A percentile compares a stretch with the other conserved stretches of the same genome.
phyloP scores from a whole-genome alignment of 2,329 filamentous ascomycete species.

The Trichoderma hamatum region DNA sequence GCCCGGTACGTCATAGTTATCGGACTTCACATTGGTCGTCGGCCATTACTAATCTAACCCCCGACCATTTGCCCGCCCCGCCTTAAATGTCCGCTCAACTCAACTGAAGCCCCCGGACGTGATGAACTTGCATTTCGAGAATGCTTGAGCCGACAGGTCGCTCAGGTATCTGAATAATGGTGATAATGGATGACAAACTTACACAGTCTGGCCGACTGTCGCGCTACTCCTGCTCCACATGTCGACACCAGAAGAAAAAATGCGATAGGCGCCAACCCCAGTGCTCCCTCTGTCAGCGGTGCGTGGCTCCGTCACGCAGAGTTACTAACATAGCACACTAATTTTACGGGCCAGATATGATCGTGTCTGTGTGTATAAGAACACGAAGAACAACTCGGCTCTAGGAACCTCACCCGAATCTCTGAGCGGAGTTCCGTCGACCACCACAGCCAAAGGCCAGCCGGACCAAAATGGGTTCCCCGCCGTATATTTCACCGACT shows the following conservation, averaged over 20 bases:
- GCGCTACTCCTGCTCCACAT: slow-evolving; percentile 3
- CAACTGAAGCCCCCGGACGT: no score
- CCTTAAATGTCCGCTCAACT: slow-evolving; percentile 2
- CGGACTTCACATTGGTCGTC: not conserved
- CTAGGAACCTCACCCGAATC: not conserved
- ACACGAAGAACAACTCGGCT: not conserved
- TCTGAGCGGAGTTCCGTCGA: not conserved
- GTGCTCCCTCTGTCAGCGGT: slow-evolving; percentile 4
- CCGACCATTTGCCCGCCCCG: not conserved
- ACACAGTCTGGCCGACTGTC: not conserved
- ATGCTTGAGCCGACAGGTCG: not conserved
- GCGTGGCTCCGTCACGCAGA: not conserved
- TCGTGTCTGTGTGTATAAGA: not conserved
- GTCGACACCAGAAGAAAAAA: slow-evolving; percentile 5
- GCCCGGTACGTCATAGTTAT: not conserved
- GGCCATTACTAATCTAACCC: not conserved
- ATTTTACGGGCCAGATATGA: not conserved
- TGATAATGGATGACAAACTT: not conserved
- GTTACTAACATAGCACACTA: not conserved
- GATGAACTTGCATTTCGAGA: not conserved
- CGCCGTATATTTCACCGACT: slow-evolving; percentile 1
- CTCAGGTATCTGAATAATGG: not conserved
- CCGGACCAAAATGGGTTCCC: not conserved
- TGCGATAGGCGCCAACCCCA: slow-evolving; percentile 7
- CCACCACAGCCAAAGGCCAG: not conserved